These are phyloP conservation scores for Leishmania tarentolae DNA, from an alignment of 208 protist species.

Conservation along the genomic window DNA sequence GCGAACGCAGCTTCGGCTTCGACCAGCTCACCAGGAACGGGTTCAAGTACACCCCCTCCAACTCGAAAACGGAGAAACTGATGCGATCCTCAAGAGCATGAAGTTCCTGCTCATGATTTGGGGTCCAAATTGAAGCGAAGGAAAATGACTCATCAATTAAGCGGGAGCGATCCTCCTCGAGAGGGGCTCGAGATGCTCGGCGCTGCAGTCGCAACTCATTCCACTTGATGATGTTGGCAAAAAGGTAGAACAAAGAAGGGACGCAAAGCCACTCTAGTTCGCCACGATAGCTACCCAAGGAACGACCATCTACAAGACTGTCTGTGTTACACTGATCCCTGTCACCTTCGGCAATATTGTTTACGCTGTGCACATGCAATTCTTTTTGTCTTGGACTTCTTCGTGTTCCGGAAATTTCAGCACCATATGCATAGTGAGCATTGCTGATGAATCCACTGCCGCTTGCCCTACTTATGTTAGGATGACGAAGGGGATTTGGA, in stretches of 20 bases:
- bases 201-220: slow-evolving; percentile 50
- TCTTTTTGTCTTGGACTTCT: slow-evolving; percentile 4
- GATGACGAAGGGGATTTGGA: slow-evolving; percentile 20
- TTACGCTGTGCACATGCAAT: not conserved
- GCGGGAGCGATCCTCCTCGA: slow-evolving; percentile 14
- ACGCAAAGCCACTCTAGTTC: slow-evolving; percentile 60
- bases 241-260: slow-evolving; percentile 69
- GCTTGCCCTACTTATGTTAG: not conserved
- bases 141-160: slow-evolving; percentile 19
- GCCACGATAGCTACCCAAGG: slow-evolving; percentile 12
- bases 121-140: slow-evolving; percentile 25
- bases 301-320: slow-evolving; percentile 11
- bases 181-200: not conserved
- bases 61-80: slow-evolving; percentile 47
- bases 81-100: slow-evolving; percentile 33
- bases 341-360: not conserved
- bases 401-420: slow-evolving; percentile 3
- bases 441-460: not conserved
- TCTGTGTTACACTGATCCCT: not conserved
- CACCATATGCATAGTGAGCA: not conserved
- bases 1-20: slow-evolving; percentile 30
- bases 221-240: slow-evolving; percentile 60
- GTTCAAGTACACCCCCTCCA: slow-evolving; percentile 47
- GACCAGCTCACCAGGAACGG: slow-evolving; percentile 55
- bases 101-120: slow-evolving; percentile 30